These are phyloP conservation scores for Juglanconis oblonga DNA, from an alignment of 2,329 filamentous ascomycete species.

Conservation along the genomic window DNA sequence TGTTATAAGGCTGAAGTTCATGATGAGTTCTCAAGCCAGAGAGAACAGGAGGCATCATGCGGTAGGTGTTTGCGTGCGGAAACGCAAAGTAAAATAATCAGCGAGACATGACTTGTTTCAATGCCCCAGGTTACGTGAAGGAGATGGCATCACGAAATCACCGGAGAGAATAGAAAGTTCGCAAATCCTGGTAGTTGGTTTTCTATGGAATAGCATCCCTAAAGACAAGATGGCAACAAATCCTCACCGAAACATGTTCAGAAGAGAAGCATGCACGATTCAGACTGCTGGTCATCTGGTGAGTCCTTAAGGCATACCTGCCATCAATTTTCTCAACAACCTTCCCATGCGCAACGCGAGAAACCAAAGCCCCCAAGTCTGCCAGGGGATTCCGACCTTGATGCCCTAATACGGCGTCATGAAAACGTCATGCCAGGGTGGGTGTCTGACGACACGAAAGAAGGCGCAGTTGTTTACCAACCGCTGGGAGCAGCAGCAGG, in stretches of 20 bases:
- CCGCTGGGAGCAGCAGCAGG: background rate
- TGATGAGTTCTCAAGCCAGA: too few species aligned
- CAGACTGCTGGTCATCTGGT: slow-evolving; percentile 2
- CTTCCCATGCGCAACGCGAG: background rate
- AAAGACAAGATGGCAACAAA: slow-evolving; percentile 9
- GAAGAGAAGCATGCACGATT: background rate
- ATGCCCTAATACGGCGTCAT: background rate
- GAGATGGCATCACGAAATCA: too few species aligned
- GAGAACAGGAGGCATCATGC: too few species aligned
- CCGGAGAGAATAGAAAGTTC: too few species aligned
- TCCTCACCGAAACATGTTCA: background rate
- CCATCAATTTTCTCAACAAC: slow-evolving; percentile 13
- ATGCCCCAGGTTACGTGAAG: too few species aligned
- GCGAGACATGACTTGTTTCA: too few species aligned
- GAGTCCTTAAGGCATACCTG: background rate
- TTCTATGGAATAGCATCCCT: slow-evolving; percentile 9
- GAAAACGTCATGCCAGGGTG: background rate
- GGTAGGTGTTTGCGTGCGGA: too few species aligned
- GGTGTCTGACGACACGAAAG: background rate
- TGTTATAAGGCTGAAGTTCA: too few species aligned
- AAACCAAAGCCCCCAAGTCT: background rate
- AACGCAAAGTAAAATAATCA: too few species aligned
- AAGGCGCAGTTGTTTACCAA: background rate
- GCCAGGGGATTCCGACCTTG: background rate
- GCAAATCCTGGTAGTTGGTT: slow-evolving; percentile 6